Conservation (phyloP, 108 stramenopile genomes). For the Stephanodiscus minutulus region DNA sequence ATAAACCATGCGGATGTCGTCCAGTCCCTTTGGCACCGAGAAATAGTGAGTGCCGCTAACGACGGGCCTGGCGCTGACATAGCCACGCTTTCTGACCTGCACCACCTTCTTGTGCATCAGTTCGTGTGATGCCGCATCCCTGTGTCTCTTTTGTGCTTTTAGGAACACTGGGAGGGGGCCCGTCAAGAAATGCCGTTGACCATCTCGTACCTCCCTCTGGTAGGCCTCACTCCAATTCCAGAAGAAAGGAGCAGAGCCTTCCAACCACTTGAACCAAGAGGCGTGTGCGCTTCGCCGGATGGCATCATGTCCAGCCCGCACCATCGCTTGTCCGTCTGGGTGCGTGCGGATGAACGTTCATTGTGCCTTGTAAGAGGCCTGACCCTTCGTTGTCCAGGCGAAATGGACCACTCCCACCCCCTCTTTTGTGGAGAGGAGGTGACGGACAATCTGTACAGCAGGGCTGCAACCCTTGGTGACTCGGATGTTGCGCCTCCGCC, state of each 20-base stretch:
- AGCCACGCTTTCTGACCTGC: too few relatives aligned
- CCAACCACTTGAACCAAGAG: constrained; percentile 50
- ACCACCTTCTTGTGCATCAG: constrained; percentile 10
- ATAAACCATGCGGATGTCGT: constrained; percentile 47
- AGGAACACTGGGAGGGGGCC: constrained; percentile 9
- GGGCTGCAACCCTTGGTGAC: background rate
- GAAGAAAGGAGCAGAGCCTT: constrained; percentile 40
- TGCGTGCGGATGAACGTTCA: too few relatives aligned
- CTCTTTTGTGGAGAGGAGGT: too few relatives aligned
- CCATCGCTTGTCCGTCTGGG: background rate
- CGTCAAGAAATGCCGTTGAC: constrained; percentile 14
- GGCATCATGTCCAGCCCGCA: too few relatives aligned
- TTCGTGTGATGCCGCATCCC: constrained; percentile 1
- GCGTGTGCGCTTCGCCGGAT: too few relatives aligned
- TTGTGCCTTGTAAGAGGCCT: background rate
- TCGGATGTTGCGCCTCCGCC: background rate
- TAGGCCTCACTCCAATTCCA: constrained; percentile 44
- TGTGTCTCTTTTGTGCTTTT: background rate
- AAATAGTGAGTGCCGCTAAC: constrained; percentile 28
- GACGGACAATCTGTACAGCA: too few relatives aligned
- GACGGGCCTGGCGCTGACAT: constrained; percentile 11
- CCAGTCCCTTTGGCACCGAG: constrained; percentile 44
- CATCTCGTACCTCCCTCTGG: constrained; percentile 15
- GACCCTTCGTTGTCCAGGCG: background rate
- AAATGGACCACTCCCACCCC: too few relatives aligned